Base-by-base conservation (phyloP, 2,329 filamentous ascomycete species). In the Cyphellophora attinorum region DNA sequence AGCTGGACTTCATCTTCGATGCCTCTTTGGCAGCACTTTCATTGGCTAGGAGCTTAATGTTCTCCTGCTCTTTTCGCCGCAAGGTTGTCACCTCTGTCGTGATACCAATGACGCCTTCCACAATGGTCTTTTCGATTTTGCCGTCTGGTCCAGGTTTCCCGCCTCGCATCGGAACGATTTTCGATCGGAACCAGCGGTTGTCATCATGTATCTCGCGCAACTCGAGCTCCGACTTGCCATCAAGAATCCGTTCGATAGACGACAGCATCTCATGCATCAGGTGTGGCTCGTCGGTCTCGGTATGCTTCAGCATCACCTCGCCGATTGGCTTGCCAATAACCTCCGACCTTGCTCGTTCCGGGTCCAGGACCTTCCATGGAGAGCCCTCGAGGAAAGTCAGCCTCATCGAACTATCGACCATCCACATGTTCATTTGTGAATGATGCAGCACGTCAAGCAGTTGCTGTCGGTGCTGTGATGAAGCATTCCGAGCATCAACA, bases 21-120 rank as follows among this genome's bases (percentile, higher is more conserved):
- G 83, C 82, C 56, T 88, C 83, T 52, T 84, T 86, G 1, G 83
- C 83, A 11, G 83, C 81, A 5, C 76, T 74, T 50, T 84, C 81
- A 43, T 85, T 85, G 4, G 81, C 81, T 40, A 85, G 61, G 1
- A 85, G 66, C 39, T 74, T 73, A 11, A 73, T 67, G 48, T 85
- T 88, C 48, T 85, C 80, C 45, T 70, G 72, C 28, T 80, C 79
- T 35, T 76, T 69, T 10, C 72, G 64, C 44, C 79, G 79, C 17
- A 85, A 56, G 47, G 85, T 79, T 0, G 82, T 86, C 5, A 86
- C 74, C 49, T 88, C 81, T 71, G 85, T 81, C 29, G 80, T 79
- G n/a, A 86, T 74, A 2, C 80, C 81, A 37, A 85, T 83, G 2
- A 83, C 79, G 2, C 81, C 81, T 42, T 83, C 76, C 13, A 85